A percentile compares a stretch with the other conserved stretches of the same genome.
phyloP scores from a whole-genome alignment of 345 rosid species.

The Leavenworthia alabamica region DNA sequence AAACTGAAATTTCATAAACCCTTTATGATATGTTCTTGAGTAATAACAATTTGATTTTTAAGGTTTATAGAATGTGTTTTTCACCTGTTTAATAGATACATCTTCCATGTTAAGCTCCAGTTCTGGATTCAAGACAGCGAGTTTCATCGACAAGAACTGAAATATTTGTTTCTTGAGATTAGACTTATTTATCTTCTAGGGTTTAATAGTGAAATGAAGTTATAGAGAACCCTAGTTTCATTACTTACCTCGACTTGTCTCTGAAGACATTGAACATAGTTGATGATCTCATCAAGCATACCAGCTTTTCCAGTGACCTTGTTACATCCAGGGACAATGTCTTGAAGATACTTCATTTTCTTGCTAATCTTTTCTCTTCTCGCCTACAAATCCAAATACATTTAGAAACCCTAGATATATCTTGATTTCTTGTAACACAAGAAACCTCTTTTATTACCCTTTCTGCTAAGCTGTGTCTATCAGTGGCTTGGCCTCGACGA shows the following conservation, averaged over 20 bases:
- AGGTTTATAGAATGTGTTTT: not conserved
- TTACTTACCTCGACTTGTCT: slow-evolving; percentile 63
- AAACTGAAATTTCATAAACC: slow-evolving; percentile 25
- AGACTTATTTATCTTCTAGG: not conserved
- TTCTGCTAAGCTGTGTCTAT: slow-evolving; percentile 46
- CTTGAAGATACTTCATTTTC: slow-evolving; percentile 65
- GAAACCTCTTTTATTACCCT: slow-evolving; percentile 28
- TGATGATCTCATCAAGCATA: slow-evolving; percentile 77
- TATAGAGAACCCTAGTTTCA: slow-evolving; percentile 6
- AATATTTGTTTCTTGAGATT: not conserved
- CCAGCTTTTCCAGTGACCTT: slow-evolving; percentile 63
- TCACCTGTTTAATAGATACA: slow-evolving; percentile 38
- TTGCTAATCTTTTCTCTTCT: slow-evolving; percentile 64
- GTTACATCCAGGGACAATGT: slow-evolving; percentile 64
- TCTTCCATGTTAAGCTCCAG: slow-evolving; percentile 39
- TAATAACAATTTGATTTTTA: not conserved
- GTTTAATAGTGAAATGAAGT: not conserved
- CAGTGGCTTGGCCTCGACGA: slow-evolving; percentile 41
- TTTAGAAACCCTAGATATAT: not conserved
- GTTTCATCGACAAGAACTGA: slow-evolving; percentile 86
- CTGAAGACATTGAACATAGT: slow-evolving; percentile 71
- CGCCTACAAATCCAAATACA: slow-evolving; percentile 35
- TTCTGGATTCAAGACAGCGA: slow-evolving; percentile 54
- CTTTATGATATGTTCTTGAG: not conserved
- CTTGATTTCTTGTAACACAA: slow-evolving; percentile 5